A percentile compares a stretch with the other conserved stretches of the same genome.
phyloP scores from a whole-genome alignment of 2,329 filamentous ascomycete species.

The Aspergillus flavus region DNA sequence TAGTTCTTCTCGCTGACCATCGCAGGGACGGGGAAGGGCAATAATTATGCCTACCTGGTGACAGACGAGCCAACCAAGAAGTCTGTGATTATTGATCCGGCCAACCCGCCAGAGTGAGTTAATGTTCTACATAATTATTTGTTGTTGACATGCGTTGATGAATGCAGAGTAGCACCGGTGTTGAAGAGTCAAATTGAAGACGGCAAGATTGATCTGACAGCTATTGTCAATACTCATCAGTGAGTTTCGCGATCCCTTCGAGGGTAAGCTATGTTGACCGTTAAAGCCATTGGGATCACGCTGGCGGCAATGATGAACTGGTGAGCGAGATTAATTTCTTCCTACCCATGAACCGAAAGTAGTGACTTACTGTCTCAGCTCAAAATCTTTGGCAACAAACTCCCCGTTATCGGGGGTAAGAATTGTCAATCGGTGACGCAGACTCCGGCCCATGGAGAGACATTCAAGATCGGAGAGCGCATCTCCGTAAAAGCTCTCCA shows the following conservation, averaged over 20 bases:
- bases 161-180: constrained; percentile 59
- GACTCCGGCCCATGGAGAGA: constrained; percentile 74
- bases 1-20: not conserved
- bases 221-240: constrained; percentile 97
- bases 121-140: not conserved
- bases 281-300: constrained; percentile 85
- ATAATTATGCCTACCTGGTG: constrained; percentile 58
- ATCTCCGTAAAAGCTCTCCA: constrained; percentile 87
- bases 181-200: constrained; percentile 72
- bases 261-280: constrained; percentile 14
- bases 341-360: not conserved
- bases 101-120: constrained; percentile 53
- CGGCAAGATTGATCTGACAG: constrained; percentile 77
- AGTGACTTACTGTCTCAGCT: constrained; percentile 44
- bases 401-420: constrained; percentile 84
- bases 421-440: constrained; percentile 79
- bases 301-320: constrained; percentile 84
- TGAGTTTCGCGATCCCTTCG: constrained; percentile 51
- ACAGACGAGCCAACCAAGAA: constrained; percentile 53
- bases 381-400: constrained; percentile 59
- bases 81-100: constrained; percentile 55
- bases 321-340: constrained; percentile 52
- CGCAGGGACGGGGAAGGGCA: constrained; percentile 43
- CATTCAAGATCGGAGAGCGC: constrained; percentile 76
- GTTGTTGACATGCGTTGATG: constrained; percentile 2